phyloP scores from a whole-genome alignment of 768 basidiomycete species.

The Porphyrellus cyaneotinctus region DNA sequence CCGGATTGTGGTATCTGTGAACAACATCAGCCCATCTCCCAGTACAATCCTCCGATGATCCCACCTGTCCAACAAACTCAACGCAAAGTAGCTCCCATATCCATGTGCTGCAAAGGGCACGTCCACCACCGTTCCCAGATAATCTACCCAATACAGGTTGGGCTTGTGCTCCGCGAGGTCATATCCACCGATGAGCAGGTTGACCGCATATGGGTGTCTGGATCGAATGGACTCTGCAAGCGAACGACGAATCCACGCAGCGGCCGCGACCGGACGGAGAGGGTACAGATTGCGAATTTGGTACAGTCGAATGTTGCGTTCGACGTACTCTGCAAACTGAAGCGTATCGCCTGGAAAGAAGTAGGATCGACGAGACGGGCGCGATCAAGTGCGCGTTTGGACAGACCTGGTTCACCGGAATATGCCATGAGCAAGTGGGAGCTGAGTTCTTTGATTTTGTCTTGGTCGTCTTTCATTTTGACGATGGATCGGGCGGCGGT shows the following conservation, averaged over 20 bases:
- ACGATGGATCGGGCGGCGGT: conserved; percentile 88
- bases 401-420: conserved; percentile 83
- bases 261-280: conserved; percentile 85
- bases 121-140: conserved; percentile 83
- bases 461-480: conserved; percentile 96
- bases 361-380: neutral
- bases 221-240: conserved; percentile 89
- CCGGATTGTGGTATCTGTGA: conserved; percentile 83
- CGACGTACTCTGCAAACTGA: conserved; percentile 94
- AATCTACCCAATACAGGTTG: conserved; percentile 93
- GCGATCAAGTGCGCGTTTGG: conserved; percentile 20
- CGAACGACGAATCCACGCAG: conserved; percentile 90
- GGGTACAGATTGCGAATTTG: conserved; percentile 92
- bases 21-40: neutral
- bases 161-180: conserved; percentile 73
- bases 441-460: conserved; percentile 91
- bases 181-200: conserved; percentile 89
- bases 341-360: conserved; percentile 76
- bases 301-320: conserved; percentile 93
- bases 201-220: conserved; percentile 83
- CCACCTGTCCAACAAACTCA: conserved; percentile 88
- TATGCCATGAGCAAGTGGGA: conserved; percentile 93
- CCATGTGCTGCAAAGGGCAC: conserved; percentile 96
- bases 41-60: conserved; percentile 13
- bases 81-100: conserved; percentile 88